phyloP scores from a whole-genome alignment of 2,329 filamentous ascomycete genomes.

The Penicillium sp. region DNA sequence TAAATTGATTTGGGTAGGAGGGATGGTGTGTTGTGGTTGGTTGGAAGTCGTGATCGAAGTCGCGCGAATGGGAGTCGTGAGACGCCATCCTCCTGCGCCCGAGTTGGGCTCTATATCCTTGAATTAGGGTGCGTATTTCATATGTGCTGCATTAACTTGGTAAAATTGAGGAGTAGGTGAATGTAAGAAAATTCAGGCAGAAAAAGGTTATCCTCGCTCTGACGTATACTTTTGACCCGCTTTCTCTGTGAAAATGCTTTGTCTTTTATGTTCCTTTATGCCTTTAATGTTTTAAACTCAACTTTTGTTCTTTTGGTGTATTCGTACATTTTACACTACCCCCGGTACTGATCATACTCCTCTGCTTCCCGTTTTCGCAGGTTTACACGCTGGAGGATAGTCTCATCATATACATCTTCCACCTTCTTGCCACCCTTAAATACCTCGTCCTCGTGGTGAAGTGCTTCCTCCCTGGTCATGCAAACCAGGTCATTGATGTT shows the following conservation, averaged over 20 bases:
- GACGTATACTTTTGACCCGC: conserved; percentile 4
- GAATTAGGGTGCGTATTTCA: not conserved
- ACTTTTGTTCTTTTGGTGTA: not conserved
- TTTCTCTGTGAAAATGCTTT: not conserved
- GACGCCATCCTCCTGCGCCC: not conserved
- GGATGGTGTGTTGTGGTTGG: conserved; percentile 10
- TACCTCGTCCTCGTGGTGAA: conserved; percentile 74
- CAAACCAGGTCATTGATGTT: conserved; percentile 71
- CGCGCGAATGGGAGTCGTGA: not conserved
- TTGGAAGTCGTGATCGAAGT: conserved; percentile 22
- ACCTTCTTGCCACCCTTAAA: conserved; percentile 65
- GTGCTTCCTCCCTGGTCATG: conserved; percentile 89
- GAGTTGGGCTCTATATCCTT: not conserved
- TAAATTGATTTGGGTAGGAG: conserved; percentile 9
- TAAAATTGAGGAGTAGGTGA: not conserved
- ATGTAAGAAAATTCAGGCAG: not conserved
- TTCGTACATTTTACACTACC: conserved; percentile 9
- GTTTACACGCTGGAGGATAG: conserved; percentile 66
- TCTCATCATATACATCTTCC: conserved; percentile 71
- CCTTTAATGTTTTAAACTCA: not conserved
- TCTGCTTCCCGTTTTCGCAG: conserved; percentile 66
- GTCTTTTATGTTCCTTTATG: not conserved
- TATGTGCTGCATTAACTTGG: not conserved
- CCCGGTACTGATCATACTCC: conserved; percentile 51
- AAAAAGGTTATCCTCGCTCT: not conserved